Base-by-base conservation (phyloP, 768 basidiomycete genomes). In the Phaeotremella fagi region DNA sequence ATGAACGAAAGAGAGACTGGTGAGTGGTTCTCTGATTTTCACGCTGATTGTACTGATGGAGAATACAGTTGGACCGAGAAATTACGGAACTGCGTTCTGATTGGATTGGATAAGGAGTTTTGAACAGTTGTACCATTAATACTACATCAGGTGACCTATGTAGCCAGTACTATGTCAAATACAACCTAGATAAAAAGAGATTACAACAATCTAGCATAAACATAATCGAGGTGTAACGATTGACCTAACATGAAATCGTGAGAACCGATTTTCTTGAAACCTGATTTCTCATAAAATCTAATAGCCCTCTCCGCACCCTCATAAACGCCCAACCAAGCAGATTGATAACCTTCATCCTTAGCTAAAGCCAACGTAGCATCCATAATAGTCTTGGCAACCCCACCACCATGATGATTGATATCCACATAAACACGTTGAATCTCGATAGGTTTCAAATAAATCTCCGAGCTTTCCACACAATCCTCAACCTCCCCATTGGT, bases 201-300 rank as follows among this genome's bases (percentile, higher is more conserved):
- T 36, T 22, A 55, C 38, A 55, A 31, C 33, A 22, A 14, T 50
- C 43, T 57, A n/a, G 38, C 46, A 43, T 51, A 52, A 4, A 58
- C 43, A 3, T 42, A 41, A 33, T 58, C 56, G n/a, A 50, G 36
- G 14, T 58, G 50, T 24, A 18, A 7, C 29, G 48, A 24, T 12
- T 27, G 41, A 5, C 46, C 45, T 20, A 48, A 29, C 41, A 15
- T 20, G 37, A 58, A 58, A 33, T 48, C 47, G 12, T 58, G 56
- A 9, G 3, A 36, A 2, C 56, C 56, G 24, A 58, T 38, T 31
- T 45, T 48, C 41, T 48, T 36, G 33, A 53, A 58, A 18, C 56
- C 56, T n/a, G n/a, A 48, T 33, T 53, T 58, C 41, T 43, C 20
- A 28, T 58, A 58, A 35, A 58, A 58, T 25, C n/a, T 48, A 27